Base-by-base conservation (phyloP, 257 asterid species). In the Solanum tarapatanum region DNA sequence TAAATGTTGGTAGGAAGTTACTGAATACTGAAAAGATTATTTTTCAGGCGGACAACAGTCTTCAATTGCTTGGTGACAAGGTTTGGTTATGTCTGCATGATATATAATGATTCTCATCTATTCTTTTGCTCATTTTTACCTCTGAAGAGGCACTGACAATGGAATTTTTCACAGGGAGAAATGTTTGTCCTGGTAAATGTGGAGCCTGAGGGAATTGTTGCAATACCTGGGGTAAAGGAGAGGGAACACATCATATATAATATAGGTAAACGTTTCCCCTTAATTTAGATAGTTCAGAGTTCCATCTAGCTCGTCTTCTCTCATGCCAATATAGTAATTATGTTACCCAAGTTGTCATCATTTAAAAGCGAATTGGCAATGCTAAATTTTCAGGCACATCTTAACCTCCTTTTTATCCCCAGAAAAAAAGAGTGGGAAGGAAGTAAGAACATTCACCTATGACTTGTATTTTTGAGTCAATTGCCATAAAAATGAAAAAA, bases 21-120 rank as follows among this genome's bases (percentile, higher is more conserved):
- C 94, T 96, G 41, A 95, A 96, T 83, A 96, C 99, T 5, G 99
- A 94, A 88, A 96, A 96, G 91, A 69, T 96, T 86, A 94, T 95
- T 85, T 96, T 96, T 93, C 91, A 90, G 88, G 91, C 95, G 8
- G 92, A 92, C 62, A 90, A 93, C 55, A 89, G 74, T 43, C 41
- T 83, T 76, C 88, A 88, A 76, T 85, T 91, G 43, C 83, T 62
- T 36, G 74, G 33, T 86, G 90, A 87, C 84, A 91, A 91, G 96
- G 98, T 95, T 70, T 70, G 82, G 3, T 80, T 80, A 26, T 80
- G 41, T 28, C 41, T 17, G 26, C 41, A 17, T 80, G 39, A 19
- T 88, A 17, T 73, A 73, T 84, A 24, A 3, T 43, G 58, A 32
- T 62, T 33, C 33, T 45, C 43, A 77, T 88, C 58, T 64, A 23